Conservation (phyloP, 176 grass and related monocot genomes). For the Areca catechu region DNA sequence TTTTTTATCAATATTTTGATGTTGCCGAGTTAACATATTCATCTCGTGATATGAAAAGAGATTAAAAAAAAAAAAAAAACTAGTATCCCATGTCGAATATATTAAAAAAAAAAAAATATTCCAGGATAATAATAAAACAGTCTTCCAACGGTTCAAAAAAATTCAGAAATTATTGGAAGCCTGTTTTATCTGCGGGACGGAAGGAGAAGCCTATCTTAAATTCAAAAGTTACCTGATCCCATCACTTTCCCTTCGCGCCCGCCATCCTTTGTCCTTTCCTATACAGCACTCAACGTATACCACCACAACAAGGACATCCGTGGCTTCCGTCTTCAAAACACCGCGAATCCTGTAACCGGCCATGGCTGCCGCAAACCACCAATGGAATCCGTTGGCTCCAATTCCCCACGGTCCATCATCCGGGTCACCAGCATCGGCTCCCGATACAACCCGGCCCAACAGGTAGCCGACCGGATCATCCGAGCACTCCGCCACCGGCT, state of each 20-base stretch:
- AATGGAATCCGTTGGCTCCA: constrained; percentile 30
- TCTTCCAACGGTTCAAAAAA: too few species aligned
- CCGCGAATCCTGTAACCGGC: neutral
- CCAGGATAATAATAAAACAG: too few species aligned
- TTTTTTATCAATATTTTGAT: too few species aligned
- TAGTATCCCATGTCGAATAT: too few species aligned
- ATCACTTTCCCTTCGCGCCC: neutral
- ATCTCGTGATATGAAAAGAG: too few species aligned
- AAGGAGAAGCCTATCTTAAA: constrained; percentile 3
- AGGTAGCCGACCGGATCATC: constrained; percentile 24
- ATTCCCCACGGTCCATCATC: constrained; percentile 11
- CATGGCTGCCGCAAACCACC: neutral
- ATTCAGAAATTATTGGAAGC: too few species aligned
- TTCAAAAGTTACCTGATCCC: constrained; percentile 10
- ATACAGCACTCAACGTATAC: neutral
- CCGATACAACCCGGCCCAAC: neutral
- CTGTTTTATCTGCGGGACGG: too few species aligned
- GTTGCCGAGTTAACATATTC: too few species aligned
- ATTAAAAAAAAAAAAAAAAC: too few species aligned
- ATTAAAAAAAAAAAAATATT: too few species aligned
- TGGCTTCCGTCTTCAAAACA: constrained; percentile 17
- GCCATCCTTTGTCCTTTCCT: too few species aligned
- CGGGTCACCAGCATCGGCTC: neutral
- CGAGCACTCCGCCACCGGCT: constrained; percentile 61
- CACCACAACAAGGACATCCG: neutral